Conservation (phyloP, 768 basidiomycete genomes). For the Termitomyces bulborhizus region DNA sequence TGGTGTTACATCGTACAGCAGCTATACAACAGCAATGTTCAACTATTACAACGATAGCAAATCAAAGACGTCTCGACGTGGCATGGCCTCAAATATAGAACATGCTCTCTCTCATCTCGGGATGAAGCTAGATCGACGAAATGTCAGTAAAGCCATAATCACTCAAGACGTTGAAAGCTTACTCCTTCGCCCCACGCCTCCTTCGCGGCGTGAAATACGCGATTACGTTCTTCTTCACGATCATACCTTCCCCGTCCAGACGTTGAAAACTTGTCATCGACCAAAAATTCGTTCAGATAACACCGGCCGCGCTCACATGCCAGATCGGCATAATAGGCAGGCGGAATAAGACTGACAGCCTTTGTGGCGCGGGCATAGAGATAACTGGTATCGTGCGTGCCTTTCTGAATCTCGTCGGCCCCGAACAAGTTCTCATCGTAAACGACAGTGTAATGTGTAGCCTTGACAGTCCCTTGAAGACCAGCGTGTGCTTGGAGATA, state of each 20-base stretch:
- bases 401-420: conserved; percentile 69
- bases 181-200: conserved; percentile 50
- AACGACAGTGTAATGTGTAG: conserved; percentile 76
- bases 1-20: neutral
- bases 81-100: conserved; percentile 60
- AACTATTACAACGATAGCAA: no score
- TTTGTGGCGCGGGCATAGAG: conserved; percentile 80
- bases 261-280: conserved; percentile 39
- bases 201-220: conserved; percentile 39
- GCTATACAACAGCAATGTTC: no score
- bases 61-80: no score
- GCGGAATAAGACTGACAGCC: conserved; percentile 74
- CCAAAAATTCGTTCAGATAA: conserved; percentile 70
- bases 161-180: conserved; percentile 15
- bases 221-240: conserved; percentile 30
- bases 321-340: conserved; percentile 78
- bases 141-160: neutral
- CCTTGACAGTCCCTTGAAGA: conserved; percentile 61
- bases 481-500: conserved; percentile 73
- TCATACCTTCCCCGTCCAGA: conserved; percentile 25
- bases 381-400: conserved; percentile 64
- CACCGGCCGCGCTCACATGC: conserved; percentile 77
- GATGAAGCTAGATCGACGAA: conserved; percentile 35
- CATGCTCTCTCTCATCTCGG: conserved; percentile 57
- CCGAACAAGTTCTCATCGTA: conserved; percentile 71